Evolutionary conservation across 345 rosid species (phyloP).

Genomic region (Gossypium mustelinum): DNA sequence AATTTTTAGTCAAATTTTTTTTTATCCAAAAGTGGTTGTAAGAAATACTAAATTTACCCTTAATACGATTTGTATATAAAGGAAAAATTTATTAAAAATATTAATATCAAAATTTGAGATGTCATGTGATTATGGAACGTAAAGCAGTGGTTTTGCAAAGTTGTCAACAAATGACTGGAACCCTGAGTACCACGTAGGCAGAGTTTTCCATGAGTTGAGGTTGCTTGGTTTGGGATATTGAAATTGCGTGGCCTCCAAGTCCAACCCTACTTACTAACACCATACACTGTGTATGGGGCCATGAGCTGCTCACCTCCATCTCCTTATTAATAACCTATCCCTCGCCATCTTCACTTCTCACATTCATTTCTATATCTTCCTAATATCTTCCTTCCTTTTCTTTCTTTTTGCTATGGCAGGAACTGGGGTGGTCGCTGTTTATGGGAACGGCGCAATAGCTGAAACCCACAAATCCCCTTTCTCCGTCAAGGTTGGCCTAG

Average conservation of each 20-base stretch:
- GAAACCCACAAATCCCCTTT: conserved; percentile 68
- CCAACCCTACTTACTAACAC: background rate
- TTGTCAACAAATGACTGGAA: background rate
- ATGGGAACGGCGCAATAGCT: conserved; percentile 55
- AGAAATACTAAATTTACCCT: too few relatives aligned
- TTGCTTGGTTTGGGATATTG: background rate
- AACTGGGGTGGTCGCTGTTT: conserved; percentile 68
- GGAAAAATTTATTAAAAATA: too few relatives aligned
- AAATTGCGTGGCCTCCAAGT: background rate
- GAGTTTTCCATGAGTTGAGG: background rate
- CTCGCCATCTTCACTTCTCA: background rate
- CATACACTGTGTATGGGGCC: background rate
- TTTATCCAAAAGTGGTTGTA: too few relatives aligned
- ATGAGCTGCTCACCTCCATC: background rate
- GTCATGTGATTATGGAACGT: too few relatives aligned
- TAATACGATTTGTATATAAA: too few relatives aligned
- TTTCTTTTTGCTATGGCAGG: conserved; percentile 42
- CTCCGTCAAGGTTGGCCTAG: conserved; percentile 78
- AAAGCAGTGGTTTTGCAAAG: too few relatives aligned
- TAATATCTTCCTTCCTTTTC: background rate
- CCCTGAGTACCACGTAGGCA: background rate
- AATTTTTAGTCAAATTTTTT: too few relatives aligned
- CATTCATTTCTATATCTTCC: background rate
- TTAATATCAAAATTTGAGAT: too few relatives aligned
- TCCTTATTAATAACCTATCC: background rate